Evolutionary conservation across 108 stramenopile genomes (phyloP), one percentile per base, ranked within the genome.

Genomic region (Ochromonas danica): DNA sequence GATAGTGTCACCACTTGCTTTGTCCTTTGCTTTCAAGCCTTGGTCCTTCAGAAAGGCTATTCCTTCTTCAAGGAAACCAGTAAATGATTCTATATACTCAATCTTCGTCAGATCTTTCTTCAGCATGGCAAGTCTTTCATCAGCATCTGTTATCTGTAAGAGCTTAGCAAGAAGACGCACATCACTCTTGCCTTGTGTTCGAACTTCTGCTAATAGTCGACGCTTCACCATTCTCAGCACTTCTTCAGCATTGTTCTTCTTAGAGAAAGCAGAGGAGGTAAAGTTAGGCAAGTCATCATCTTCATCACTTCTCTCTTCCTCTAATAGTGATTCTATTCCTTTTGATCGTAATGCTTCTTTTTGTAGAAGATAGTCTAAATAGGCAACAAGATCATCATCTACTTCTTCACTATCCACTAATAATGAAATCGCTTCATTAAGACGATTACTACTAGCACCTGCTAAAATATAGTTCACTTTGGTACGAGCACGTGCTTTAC

Each of bases 401-500:
- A 51, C 22, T 51, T 51, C 45, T 14, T 51, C 45, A 51, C 45
- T 51, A 51, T 51, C 45, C 6, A 22, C 6, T 51, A 51, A 51
- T 6, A 51, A 22, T 51, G 6, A 22, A 51, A 51, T 51, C 6
- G 45, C 6, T 51, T 51, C 14, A 51, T 51, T 22, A 51, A 51
- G 45, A 14, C 45, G 45, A 22, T 51, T 51, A 51, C 14, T 14
- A 14, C 14, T 51, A 51, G 63, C 63, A 14, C 33, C 63, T 6
- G 63, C 63, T 10, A 67, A 33, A 36, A 67, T 28, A 67, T 67
- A 67, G 31, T 67, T 67, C 63, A 67, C 17, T 36, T 67, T 67
- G 10, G 25, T 3, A 14, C 63, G 3, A 14, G 63, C 3, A 14
- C 63, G 17, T 67, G 63, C 3, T 67, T 67, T 67, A 14, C 63